phyloP scores from a whole-genome alignment of 495 filamentous ascomycete species.

The Trichoderma gamsii region DNA sequence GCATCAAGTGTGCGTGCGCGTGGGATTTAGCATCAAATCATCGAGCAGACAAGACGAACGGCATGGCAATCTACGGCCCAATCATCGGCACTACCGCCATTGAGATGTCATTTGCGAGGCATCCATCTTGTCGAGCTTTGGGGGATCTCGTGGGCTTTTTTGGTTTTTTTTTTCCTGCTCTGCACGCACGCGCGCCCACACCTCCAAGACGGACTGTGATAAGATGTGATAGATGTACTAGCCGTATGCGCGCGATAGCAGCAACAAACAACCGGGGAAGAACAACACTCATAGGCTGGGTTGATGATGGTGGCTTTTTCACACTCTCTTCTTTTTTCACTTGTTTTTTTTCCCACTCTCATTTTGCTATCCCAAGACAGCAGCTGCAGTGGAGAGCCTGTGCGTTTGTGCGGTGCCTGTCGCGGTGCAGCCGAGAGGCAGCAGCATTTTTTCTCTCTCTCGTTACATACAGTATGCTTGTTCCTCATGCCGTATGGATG shows the following conservation, averaged over 20 bases:
- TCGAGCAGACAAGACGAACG: conserved; percentile 7
- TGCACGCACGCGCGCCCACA: too few relatives aligned
- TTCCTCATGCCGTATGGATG: conserved; percentile 4
- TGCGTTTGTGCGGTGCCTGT: neutral
- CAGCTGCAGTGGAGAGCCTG: neutral
- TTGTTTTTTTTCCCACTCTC: neutral
- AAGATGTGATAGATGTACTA: too few relatives aligned
- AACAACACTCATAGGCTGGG: neutral
- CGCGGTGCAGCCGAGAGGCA: conserved; percentile 9
- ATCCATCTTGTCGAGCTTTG: conserved; percentile 10
- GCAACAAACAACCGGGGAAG: neutral
- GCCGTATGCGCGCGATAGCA: conserved; percentile 3
- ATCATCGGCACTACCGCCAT: neutral
- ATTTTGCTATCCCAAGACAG: neutral
- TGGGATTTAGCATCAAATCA: neutral
- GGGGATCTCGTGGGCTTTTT: neutral
- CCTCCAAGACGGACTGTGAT: too few relatives aligned
- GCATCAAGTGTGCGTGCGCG: neutral
- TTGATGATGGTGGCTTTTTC: too few relatives aligned
- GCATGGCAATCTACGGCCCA: neutral
- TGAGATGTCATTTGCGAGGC: conserved; percentile 8
- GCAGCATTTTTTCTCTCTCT: neutral
- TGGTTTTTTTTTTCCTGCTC: neutral
- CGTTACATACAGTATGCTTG: neutral
- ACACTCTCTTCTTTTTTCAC: too few relatives aligned